Conservation (phyloP, 768 basidiomycete species). For the Imleria badia region DNA sequence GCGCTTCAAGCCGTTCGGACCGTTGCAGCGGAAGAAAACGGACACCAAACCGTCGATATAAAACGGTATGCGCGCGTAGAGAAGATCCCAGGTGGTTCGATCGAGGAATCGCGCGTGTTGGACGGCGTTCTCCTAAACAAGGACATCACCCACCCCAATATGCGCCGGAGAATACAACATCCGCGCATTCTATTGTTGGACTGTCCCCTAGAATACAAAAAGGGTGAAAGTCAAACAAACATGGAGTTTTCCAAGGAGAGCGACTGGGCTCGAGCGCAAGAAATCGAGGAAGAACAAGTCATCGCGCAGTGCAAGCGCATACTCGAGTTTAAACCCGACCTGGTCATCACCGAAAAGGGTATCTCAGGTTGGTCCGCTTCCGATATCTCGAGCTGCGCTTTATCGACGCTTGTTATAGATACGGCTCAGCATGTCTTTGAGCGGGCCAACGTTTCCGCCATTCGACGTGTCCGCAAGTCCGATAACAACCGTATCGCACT, state of each 20-base stretch:
- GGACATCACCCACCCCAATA: conserved; percentile 96
- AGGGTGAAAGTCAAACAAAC: conserved; percentile 97
- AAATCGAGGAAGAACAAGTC: conserved; percentile 97
- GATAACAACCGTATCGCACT: conserved; percentile 99
- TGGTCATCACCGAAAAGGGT: conserved; percentile 97
- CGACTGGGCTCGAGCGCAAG: conserved; percentile 90
- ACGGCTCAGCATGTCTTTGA: conserved; percentile 90
- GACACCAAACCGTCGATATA: conserved; percentile 90
- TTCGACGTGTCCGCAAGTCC: conserved; percentile 97
- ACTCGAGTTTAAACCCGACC: conserved; percentile 91
- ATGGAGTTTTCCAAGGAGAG: conserved; percentile 95
- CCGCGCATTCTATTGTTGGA: conserved; percentile 89
- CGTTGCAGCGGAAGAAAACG: conserved; percentile 75
- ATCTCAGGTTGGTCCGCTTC: conserved; percentile 68
- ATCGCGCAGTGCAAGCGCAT: conserved; percentile 82
- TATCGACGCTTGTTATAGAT: conserved; percentile 45
- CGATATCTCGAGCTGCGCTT: not conserved
- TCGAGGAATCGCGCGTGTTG: conserved; percentile 86
- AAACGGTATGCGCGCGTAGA: conserved; percentile 98
- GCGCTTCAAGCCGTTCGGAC: conserved; percentile 91
- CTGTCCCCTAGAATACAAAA: conserved; percentile 98
- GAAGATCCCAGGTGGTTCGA: conserved; percentile 96
- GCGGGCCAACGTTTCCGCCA: conserved; percentile 85
- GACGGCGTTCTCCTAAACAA: conserved; percentile 97
- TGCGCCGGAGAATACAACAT: conserved; percentile 87